phyloP scores from a whole-genome alignment of 2,329 filamentous ascomycete species.

The Cladosporium sp. region DNA sequence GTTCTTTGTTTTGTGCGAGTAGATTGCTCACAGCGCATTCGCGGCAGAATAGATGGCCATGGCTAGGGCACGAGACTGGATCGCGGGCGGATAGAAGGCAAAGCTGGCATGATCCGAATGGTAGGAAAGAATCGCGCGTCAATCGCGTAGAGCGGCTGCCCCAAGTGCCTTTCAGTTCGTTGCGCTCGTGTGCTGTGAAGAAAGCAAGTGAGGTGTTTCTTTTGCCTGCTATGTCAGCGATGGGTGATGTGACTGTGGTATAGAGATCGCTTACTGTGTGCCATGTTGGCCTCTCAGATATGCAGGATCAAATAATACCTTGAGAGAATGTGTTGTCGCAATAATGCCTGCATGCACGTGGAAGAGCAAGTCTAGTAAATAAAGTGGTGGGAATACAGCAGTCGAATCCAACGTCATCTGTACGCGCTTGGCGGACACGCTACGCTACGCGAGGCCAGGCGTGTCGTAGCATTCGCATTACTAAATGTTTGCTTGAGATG shows the following conservation, averaged over 20 bases:
- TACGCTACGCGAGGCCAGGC: not conserved
- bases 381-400: too few relatives aligned
- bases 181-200: constrained; percentile 89
- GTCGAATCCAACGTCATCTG: constrained; percentile 8
- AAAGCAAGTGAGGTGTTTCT: constrained; percentile 87
- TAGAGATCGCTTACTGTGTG: constrained; percentile 23
- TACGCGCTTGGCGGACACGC: constrained; percentile 13
- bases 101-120: constrained; percentile 82
- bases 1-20: constrained; percentile 86
- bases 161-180: constrained; percentile 77
- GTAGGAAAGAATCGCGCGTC: constrained; percentile 83
- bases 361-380: too few relatives aligned
- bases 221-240: constrained; percentile 47
- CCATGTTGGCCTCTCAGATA: constrained; percentile 14
- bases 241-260: not conserved
- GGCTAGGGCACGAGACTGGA: constrained; percentile 71
- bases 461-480: not conserved
- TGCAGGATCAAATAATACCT: too few relatives aligned
- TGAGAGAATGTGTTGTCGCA: too few relatives aligned
- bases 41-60: constrained; percentile 88
- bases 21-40: constrained; percentile 91
- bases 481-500: not conserved
- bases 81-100: constrained; percentile 77
- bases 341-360: too few relatives aligned
- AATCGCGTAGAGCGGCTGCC: constrained; percentile 77